Evolutionary conservation across 1,284 basidiomycete genomes (phyloP), one percentile per base, ranked within the genome.

Genomic region (Fistulina hepatica): DNA sequence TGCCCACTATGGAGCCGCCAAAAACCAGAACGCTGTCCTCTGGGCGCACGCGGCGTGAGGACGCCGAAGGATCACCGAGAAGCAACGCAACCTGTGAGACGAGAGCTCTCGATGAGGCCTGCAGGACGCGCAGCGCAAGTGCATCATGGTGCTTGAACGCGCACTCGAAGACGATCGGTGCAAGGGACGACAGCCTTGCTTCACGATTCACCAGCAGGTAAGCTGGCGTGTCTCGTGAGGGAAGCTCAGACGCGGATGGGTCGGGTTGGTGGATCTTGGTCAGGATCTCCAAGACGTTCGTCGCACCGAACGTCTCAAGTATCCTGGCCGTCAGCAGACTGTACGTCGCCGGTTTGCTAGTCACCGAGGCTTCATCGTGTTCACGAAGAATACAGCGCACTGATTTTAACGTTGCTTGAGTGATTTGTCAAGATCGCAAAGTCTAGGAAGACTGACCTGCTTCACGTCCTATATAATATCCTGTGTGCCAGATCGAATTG

Each of bases 381-480:
- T 73, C 69, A 11, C 60, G 51, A 33, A 86, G 61, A 34, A 85
- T 66, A 44, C 77, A 66, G 5, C 81, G 71, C 10, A 85, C 51
- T 0, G n/a, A n/a, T n/a, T n/a, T n/a, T n/a, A n/a, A n/a, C n/a
- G n/a, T n/a, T n/a, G n/a, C n/a, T n/a, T n/a, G n/a, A n/a, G n/a
- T n/a, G n/a, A n/a, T n/a, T n/a, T n/a, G n/a, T n/a, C n/a, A n/a
- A n/a, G n/a, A n/a, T n/a, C n/a, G n/a, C n/a, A n/a, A n/a, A n/a
- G n/a, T n/a, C n/a, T n/a, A n/a, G n/a, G n/a, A n/a, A n/a, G n/a
- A n/a, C n/a, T n/a, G n/a, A n/a, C n/a, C n/a, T n/a, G 82, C 68
- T 52, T 83, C 80, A 23, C 80, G 66, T 4, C 83, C 82, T 41
- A 84, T 74, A 48, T 78, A 70, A 50, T 71, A 85, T 6, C 46